Percentiles rank a stretch among this genome's conserved stretches.
Evolutionary conservation across 1,284 basidiomycete species (phyloP).

Genomic region (Ganoderma sp.): DNA sequence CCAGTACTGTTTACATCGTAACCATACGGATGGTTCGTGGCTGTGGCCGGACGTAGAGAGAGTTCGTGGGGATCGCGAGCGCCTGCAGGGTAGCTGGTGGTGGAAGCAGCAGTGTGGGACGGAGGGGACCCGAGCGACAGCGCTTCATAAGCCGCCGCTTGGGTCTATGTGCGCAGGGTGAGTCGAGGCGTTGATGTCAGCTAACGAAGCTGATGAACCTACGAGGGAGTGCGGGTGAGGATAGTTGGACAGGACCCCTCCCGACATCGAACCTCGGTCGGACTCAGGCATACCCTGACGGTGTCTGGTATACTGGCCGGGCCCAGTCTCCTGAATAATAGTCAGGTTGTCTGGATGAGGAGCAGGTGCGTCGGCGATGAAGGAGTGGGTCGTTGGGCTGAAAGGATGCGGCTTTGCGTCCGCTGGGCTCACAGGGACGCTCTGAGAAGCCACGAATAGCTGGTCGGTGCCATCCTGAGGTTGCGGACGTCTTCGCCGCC

Average conservation of each 20-base stretch:
- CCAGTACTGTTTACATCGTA: constrained; percentile 17
- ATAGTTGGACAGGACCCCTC: constrained; percentile 24
- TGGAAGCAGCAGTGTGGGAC: constrained; percentile 16
- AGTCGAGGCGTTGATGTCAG: constrained; percentile 33
- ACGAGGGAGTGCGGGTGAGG: constrained; percentile 29
- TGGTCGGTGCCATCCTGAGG: constrained; percentile 21
- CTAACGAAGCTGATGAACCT: constrained; percentile 33
- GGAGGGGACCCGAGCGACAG: constrained; percentile 30
- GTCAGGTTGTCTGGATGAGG: constrained; percentile 19
- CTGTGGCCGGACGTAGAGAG: constrained; percentile 9
- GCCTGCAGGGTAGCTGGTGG: constrained; percentile 22
- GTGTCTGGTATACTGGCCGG: constrained; percentile 26
- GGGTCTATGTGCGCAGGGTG: constrained; percentile 32
- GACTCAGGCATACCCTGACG: constrained; percentile 22
- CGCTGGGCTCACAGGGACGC: constrained; percentile 27
- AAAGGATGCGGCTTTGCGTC: constrained; percentile 21
- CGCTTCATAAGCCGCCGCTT: constrained; percentile 34
- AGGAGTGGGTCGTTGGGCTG: constrained; percentile 22
- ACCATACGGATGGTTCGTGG: constrained; percentile 15
- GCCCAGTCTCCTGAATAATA: constrained; percentile 27
- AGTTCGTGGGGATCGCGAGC: constrained; percentile 11
- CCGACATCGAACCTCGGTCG: constrained; percentile 15
- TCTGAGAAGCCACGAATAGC: constrained; percentile 25
- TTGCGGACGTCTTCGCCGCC: constrained; percentile 34
- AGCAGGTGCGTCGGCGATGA: constrained; percentile 16